Conservation (phyloP, 495 filamentous ascomycete species). For the Talaromyces borbonicus region DNA sequence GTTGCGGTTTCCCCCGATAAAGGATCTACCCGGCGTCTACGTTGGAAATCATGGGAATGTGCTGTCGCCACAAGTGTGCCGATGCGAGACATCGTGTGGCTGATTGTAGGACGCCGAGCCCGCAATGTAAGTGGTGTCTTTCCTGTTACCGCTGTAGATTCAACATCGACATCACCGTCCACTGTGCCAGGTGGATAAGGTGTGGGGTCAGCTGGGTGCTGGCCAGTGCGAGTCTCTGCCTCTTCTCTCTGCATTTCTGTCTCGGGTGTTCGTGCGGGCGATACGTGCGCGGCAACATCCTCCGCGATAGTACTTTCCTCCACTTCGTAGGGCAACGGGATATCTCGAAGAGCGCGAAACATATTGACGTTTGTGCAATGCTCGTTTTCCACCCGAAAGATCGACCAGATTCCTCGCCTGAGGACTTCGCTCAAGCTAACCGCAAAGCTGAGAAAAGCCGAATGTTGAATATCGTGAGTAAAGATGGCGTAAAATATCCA, state of each 20-base stretch:
- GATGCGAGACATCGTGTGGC: conserved; percentile 34
- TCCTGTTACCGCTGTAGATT: conserved; percentile 5
- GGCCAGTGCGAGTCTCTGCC: conserved; percentile 9
- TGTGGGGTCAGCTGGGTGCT: not conserved
- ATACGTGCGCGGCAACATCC: conserved; percentile 9
- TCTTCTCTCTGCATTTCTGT: conserved; percentile 3
- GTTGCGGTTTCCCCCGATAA: conserved; percentile 16
- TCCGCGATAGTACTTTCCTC: conserved; percentile 11
- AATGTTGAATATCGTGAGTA: conserved; percentile 66
- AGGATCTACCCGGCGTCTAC: conserved; percentile 45
- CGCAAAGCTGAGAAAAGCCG: conserved; percentile 63
- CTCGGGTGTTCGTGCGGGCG: conserved; percentile 13
- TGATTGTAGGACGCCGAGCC: conserved; percentile 14
- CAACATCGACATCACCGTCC: conserved; percentile 11
- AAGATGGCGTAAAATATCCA: conserved; percentile 95
- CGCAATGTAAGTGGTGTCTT: conserved; percentile 10
- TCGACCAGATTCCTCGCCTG: conserved; percentile 76
- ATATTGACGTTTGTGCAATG: conserved; percentile 80
- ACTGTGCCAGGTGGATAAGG: conserved; percentile 5
- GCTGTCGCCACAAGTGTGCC: conserved; percentile 58
- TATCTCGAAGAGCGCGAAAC: conserved; percentile 73
- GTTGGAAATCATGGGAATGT: conserved; percentile 82
- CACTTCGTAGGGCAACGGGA: conserved; percentile 71
- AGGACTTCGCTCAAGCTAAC: conserved; percentile 67
- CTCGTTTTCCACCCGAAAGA: conserved; percentile 95